Base-by-base conservation (phyloP, 2,329 filamentous ascomycete species). In the Fusarium sulawesiense region DNA sequence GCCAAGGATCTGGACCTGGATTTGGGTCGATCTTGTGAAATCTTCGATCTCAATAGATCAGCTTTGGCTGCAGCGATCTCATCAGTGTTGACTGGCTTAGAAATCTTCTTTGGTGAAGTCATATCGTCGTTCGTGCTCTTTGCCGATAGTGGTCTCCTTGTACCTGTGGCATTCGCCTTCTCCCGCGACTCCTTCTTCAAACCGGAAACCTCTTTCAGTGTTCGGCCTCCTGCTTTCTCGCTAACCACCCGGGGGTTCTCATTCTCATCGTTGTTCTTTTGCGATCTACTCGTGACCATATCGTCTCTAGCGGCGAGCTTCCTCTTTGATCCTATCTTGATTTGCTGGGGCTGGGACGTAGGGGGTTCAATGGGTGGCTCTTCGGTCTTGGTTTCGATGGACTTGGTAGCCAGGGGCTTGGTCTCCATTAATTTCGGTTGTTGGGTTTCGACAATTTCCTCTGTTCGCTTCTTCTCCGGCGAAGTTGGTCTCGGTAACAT, bases 61-160 rank as follows among this genome's bases (percentile, higher is more conserved):
- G 77, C 70, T 68, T 86, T 87, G 4, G 75, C 76, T 34, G 79
- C 73, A 11, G 80, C 76, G 12, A 79, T 70, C 47, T 84, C 82
- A 30, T 84, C 81, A 6, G 68, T 57, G 12, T 68, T 56, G 5
- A 71, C 37, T 12, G 76, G 64, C 56, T 82, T 85, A 3, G 77
- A 49, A 4, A 67, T 69, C 75, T 90, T 90, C 73, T 83, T 87
- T 0, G 88, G 88, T 4, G 89, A 90, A 30, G 82, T 80, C 45
- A 91, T 75, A 69, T 87, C 84, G 58, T 88, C 83, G 72, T 90
- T 90, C 18, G 86, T 85, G 78, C 82, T 91, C 78, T 91, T 91
- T 47, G 82, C 80, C 10, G 83, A 80, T 13, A 89, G 79, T 2
- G 87, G 85, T 60, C 83, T 86, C 51, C 87, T 83, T 37, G 77